Conservation (phyloP, 2,329 filamentous ascomycete genomes). For the Pseudogymnoascus sp. region DNA sequence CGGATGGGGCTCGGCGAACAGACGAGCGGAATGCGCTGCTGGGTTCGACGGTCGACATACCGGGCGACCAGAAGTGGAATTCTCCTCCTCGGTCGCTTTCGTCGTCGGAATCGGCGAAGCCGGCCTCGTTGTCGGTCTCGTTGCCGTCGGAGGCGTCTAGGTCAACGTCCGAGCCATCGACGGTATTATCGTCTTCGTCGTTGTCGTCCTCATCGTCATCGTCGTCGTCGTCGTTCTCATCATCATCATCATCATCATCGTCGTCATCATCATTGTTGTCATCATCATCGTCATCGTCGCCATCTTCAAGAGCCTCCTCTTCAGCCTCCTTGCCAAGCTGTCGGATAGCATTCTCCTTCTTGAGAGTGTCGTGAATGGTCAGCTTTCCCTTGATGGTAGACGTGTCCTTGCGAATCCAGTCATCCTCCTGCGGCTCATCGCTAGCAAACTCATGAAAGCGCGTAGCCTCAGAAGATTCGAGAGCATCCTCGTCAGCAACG, state of each 20-base stretch:
- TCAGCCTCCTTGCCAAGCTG: conserved; percentile 82
- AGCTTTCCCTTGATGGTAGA: conserved; percentile 59
- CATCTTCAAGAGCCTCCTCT: conserved; percentile 73
- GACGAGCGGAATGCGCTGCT: conserved; percentile 21
- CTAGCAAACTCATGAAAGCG: conserved; percentile 89
- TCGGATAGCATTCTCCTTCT: conserved; percentile 83
- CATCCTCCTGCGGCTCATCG: conserved; percentile 71
- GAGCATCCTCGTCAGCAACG: conserved; percentile 22
- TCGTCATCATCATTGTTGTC: conserved; percentile 38
- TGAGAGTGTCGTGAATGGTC: conserved; percentile 81
- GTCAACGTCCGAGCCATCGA: conserved; percentile 60
- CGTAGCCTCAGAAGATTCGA: conserved; percentile 39
- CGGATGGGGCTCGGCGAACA: conserved; percentile 39
- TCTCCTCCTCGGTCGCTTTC: conserved; percentile 57
- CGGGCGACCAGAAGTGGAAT: conserved; percentile 54
- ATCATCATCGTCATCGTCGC: conserved; percentile 43
- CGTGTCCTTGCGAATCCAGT: conserved; percentile 73
- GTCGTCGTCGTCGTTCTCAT: conserved; percentile 47
- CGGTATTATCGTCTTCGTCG: conserved; percentile 38
- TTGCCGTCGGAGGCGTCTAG: conserved; percentile 59
- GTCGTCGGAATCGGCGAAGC: conserved; percentile 62
- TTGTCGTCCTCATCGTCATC: conserved; percentile 47
- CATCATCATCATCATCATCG: conserved; percentile 40
- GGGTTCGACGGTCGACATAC: conserved; percentile 21
- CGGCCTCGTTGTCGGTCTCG: conserved; percentile 71